These are phyloP conservation scores for Mortierella sp. DNA, from an alignment of 371 early-diverging fungal genomes.

Conservation along the genomic window DNA sequence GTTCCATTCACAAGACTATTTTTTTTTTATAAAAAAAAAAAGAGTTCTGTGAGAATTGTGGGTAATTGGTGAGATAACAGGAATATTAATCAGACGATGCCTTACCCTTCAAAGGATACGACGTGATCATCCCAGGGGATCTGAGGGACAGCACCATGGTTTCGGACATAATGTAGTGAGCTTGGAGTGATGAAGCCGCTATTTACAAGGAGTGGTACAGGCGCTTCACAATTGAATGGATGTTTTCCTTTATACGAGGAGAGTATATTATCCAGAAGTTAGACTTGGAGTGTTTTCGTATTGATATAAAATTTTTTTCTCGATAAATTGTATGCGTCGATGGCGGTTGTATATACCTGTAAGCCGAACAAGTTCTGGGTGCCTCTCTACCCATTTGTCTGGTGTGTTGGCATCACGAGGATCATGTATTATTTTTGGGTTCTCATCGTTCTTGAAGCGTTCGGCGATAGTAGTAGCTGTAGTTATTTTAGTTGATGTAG, in stretches of 20 bases:
- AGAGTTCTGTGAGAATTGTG: neutral
- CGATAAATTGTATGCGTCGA: neutral
- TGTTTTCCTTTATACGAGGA: conserved; percentile 55
- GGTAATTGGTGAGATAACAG: neutral
- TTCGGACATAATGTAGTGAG: conserved; percentile 76
- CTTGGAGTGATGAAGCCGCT: conserved; percentile 70
- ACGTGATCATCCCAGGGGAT: conserved; percentile 61
- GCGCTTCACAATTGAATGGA: conserved; percentile 74
- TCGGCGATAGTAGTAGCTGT: neutral
- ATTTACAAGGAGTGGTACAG: conserved; percentile 60
- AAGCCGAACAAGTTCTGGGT: conserved; percentile 61
- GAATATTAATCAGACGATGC: neutral
- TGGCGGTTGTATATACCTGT: conserved; percentile 47
- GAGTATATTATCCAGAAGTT: neutral
- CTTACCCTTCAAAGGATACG: conserved; percentile 54
- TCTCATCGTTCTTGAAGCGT: conserved; percentile 12
- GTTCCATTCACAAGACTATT: conserved; percentile 65
- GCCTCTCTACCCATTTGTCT: conserved; percentile 62
- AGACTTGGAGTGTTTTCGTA: neutral
- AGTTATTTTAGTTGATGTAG: too few relatives aligned
- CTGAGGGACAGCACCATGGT: conserved; percentile 88
- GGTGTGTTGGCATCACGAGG: conserved; percentile 61
- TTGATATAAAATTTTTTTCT: neutral
- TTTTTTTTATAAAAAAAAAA: conserved; percentile 8
- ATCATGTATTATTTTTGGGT: conserved; percentile 31